Base-by-base conservation (phyloP, 2,329 filamentous ascomycete species). In the Colletotrichum musae region DNA sequence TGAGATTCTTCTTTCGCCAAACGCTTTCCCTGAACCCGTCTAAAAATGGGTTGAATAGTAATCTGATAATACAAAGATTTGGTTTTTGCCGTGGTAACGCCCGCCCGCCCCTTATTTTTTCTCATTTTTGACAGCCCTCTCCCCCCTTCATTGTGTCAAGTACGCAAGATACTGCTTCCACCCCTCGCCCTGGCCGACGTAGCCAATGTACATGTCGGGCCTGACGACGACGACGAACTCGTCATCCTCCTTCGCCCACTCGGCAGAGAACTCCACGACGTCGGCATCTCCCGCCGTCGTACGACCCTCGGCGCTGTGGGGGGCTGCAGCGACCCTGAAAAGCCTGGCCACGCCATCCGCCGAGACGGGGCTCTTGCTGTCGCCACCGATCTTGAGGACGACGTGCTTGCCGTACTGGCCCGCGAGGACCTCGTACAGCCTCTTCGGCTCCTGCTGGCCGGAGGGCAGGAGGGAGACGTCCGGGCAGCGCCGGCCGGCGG, bases 161-260 rank as follows among this genome's bases (percentile, higher is more conserved):
- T 70, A 70, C 21, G 58, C 54, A 15, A 78, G 70, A 70, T 80
- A 80, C 32, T 70, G 59, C 45, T 70, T 73, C 72, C 75, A 78
- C n/a, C 74, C 75, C 5, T 58, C 72, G 50, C 68, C 73, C 66
- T 47, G 65, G 16, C 77, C 77, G 18, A 80, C 78, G 59, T 75
- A 78, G 15, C 80, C 80, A 67, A 82, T 76, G 58, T 83, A 83
- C 80, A 82, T 80, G 66, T 83, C 80, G 15, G 80, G 80, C 13
- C 80, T 75, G 21, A 83, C 78, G 4, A 83, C 75, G 3, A 81
- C 78, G 4, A 73, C 70, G 48, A 76, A 78, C 4, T 70, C 54
- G 43, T 80, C 77, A 3, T 72, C 73, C 1, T 71, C 39, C 4
- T 68, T 59, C 32, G 77, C 74, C 73, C 77, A 76, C 24, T 79